Evolutionary conservation across 176 grass and related monocot genomes (phyloP).

Genomic region (Poa annua): DNA sequence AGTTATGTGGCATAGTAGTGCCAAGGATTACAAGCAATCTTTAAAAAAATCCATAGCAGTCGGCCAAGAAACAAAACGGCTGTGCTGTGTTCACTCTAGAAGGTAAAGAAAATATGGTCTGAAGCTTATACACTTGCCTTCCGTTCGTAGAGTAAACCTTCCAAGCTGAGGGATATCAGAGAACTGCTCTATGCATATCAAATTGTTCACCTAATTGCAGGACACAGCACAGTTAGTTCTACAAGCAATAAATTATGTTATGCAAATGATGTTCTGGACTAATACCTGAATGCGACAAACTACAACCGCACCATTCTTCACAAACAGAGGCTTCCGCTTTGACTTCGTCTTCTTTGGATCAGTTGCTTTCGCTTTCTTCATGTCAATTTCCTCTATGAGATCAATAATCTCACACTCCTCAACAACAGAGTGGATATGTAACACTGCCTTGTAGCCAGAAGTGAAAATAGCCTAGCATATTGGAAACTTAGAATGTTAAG

Average conservation of each 20-base stretch:
- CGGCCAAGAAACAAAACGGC: background rate
- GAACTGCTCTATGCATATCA: constrained; percentile 95
- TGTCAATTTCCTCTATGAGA: constrained; percentile 95
- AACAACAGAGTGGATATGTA: constrained; percentile 95
- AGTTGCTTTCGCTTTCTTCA: constrained; percentile 74
- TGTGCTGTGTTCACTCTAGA: background rate
- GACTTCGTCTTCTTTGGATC: constrained; percentile 82
- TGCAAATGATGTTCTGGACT: background rate
- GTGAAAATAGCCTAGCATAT: constrained; percentile 89
- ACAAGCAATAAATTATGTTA: background rate
- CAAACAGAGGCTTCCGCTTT: constrained; percentile 90
- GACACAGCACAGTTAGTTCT: constrained; percentile 37
- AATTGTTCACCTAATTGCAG: constrained; percentile 69
- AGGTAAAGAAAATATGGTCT: background rate
- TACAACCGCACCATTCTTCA: constrained; percentile 96
- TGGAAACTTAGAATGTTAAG: background rate
- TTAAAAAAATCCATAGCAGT: background rate
- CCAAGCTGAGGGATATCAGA: constrained; percentile 87
- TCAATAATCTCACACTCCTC: constrained; percentile 99
- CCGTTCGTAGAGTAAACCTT: constrained; percentile 93
- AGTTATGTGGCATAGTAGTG: background rate
- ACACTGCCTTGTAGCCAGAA: constrained; percentile 87
- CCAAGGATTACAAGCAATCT: background rate
- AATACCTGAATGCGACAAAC: constrained; percentile 87
- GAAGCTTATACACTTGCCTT: constrained; percentile 58